Evolutionary conservation across 2,329 filamentous ascomycete genomes (phyloP).

Genomic region (Neobulgaria alba): DNA sequence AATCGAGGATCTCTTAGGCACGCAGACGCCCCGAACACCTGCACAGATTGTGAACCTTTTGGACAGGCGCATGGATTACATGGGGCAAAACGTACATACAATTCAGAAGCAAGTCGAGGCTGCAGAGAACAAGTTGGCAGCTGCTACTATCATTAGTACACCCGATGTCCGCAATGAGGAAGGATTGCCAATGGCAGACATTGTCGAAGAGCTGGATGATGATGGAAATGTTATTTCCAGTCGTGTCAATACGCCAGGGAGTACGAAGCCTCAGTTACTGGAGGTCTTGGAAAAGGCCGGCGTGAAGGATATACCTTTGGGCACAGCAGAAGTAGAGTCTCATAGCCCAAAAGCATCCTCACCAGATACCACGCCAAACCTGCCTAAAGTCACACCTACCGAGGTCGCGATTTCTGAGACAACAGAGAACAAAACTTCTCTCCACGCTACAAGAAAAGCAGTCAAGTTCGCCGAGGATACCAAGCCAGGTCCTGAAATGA

Average conservation of each 20-base stretch:
- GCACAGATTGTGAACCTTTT: constrained; percentile 61
- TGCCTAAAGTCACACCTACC: not conserved
- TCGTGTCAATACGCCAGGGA: constrained; percentile 57
- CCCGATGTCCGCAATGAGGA: constrained; percentile 57
- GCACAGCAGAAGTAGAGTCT: constrained; percentile 7
- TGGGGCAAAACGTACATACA: constrained; percentile 68
- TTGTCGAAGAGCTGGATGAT: constrained; percentile 86
- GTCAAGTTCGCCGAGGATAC: constrained; percentile 57
- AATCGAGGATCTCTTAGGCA: constrained; percentile 40
- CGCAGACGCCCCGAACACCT: constrained; percentile 41
- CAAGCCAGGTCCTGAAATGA: constrained; percentile 33
- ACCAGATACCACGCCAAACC: not conserved
- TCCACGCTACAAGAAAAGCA: constrained; percentile 39
- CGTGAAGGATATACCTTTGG: constrained; percentile 39
- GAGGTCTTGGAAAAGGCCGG: constrained; percentile 73
- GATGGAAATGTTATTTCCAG: constrained; percentile 74
- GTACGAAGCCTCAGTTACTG: constrained; percentile 57
- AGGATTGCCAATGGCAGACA: constrained; percentile 76
- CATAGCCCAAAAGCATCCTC: not conserved
- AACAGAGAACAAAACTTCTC: not conserved
- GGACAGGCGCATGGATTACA: constrained; percentile 77
- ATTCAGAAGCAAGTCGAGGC: constrained; percentile 60
- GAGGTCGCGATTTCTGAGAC: not conserved
- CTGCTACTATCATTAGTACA: constrained; percentile 49
- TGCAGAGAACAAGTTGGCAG: constrained; percentile 61